Conservation (phyloP, 2,329 filamentous ascomycete species). For the Grosmannia clavigera region DNA sequence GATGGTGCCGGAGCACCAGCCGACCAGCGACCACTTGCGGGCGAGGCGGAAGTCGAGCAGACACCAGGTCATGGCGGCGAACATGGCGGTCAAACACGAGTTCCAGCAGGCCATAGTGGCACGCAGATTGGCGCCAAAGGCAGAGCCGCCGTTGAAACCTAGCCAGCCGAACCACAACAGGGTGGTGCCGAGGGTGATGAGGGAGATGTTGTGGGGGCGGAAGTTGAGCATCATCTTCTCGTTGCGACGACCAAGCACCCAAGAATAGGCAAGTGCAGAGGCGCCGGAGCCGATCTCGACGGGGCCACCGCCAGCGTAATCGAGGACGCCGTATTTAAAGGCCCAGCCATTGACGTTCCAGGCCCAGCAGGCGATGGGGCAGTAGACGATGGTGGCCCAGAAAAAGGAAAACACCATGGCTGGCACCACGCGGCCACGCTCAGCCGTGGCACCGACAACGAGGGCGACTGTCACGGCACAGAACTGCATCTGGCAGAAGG, state of each 20-base stretch:
- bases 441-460: constrained; percentile 80
- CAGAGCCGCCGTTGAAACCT: constrained; percentile 93
- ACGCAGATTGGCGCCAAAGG: constrained; percentile 87
- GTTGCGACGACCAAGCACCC: constrained; percentile 89
- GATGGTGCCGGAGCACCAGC: constrained; percentile 61
- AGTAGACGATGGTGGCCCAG: constrained; percentile 97
- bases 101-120: constrained; percentile 98
- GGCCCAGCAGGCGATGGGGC: constrained; percentile 89
- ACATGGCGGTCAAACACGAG: constrained; percentile 84
- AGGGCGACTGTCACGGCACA: constrained; percentile 86
- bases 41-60: constrained; percentile 90
- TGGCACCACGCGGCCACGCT: constrained; percentile 84
- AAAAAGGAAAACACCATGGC: constrained; percentile 92
- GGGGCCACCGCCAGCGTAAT: constrained; percentile 92
- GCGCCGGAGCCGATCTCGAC: constrained; percentile 95
- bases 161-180: constrained; percentile 99
- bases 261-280: constrained; percentile 87
- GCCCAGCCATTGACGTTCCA: constrained; percentile 95
- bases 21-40: constrained; percentile 79
- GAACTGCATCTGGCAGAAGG: constrained; percentile 99
- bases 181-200: constrained; percentile 90
- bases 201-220: constrained; percentile 94
- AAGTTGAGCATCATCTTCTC: constrained; percentile 99
- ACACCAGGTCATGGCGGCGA: constrained; percentile 86
- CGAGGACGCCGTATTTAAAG: constrained; percentile 79